Percentiles rank a stretch among this genome's conserved stretches.
Conservation (phyloP, 2,329 filamentous ascomycete species). For the Botrytis porri region DNA sequence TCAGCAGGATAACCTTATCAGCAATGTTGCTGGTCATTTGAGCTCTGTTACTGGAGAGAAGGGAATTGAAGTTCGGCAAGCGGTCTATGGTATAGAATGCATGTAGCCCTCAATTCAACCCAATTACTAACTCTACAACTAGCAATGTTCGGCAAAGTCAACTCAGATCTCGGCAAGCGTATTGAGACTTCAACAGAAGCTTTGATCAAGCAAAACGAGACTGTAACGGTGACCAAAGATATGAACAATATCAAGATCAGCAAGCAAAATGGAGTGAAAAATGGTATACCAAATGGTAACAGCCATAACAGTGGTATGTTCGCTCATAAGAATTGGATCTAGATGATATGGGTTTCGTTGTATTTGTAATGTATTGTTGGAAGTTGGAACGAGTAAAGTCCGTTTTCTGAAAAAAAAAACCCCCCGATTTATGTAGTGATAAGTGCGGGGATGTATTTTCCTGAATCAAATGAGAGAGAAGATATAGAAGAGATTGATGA, state of each 20-base stretch:
- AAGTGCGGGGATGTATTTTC: neutral
- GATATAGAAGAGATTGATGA: neutral
- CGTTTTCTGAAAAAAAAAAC: neutral
- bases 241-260: neutral
- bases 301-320: constrained; percentile 12
- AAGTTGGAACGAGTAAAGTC: neutral
- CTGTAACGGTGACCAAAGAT: neutral
- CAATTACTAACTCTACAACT: neutral
- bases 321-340: constrained; percentile 8
- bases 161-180: neutral
- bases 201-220: neutral
- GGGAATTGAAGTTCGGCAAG: constrained; percentile 26
- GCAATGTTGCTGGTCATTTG: constrained; percentile 43
- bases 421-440: neutral
- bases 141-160: constrained; percentile 13
- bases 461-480: neutral
- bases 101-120: neutral
- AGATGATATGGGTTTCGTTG: neutral
- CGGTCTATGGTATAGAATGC: constrained; percentile 50
- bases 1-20: constrained; percentile 25
- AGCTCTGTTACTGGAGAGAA: constrained; percentile 48
- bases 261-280: neutral
- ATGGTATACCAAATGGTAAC: neutral
- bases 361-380: neutral
- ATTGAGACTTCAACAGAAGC: constrained; percentile 10